These are phyloP conservation scores for Lophiostoma macrostomum DNA, from an alignment of 495 filamentous ascomycete genomes.

Conservation along the genomic window DNA sequence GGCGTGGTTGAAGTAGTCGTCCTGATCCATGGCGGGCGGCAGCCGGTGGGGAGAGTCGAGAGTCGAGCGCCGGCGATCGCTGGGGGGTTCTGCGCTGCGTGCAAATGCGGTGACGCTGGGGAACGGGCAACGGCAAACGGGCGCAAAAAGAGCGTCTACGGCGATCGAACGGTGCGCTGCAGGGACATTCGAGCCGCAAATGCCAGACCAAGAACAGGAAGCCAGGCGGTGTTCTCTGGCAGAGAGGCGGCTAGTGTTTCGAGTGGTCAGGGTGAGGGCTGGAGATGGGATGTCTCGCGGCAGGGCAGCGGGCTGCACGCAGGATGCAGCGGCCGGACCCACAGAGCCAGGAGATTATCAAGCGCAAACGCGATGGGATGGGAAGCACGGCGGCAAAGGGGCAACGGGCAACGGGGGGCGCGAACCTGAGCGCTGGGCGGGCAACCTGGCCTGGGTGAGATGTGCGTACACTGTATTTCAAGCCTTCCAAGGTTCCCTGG, in stretches of 20 bases:
- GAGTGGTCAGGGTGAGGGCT: conserved; percentile 1
- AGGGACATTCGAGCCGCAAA: conserved; percentile 19
- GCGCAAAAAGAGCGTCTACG: conserved; percentile 1
- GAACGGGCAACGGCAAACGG: no score
- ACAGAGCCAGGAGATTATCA: no score
- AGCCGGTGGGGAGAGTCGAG: neutral
- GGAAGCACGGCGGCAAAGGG: no score
- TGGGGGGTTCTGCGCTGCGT: neutral
- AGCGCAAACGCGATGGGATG: neutral
- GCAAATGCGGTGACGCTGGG: no score
- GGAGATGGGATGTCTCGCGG: neutral
- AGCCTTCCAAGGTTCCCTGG: no score
- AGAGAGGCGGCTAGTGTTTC: conserved; percentile 29
- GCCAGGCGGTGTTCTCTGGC: neutral
- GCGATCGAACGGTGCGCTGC: neutral
- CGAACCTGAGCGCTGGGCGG: no score
- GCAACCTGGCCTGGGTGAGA: no score
- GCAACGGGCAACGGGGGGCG: no score
- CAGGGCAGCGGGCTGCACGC: neutral
- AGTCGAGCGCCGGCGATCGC: neutral
- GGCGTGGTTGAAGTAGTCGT: conserved; percentile 19
- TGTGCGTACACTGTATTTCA: no score
- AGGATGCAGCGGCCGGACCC: neutral
- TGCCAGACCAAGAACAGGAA: conserved; percentile 4
- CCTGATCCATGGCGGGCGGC: conserved; percentile 18